Conservation (phyloP, 139 green algal genomes). For the Chlamydomonas schloesseri region DNA sequence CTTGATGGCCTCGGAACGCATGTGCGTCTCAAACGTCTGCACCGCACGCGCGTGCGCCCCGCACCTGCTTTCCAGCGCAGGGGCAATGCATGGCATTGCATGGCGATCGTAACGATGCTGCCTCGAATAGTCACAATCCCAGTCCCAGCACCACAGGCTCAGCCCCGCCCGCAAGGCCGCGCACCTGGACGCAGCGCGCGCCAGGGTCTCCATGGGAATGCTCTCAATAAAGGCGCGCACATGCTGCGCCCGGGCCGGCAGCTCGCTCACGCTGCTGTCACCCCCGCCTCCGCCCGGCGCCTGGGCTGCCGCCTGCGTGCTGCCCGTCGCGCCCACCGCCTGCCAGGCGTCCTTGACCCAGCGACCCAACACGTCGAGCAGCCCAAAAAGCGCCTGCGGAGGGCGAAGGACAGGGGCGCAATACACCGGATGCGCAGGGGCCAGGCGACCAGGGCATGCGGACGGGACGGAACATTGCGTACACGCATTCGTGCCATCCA, state of each 20-base stretch:
- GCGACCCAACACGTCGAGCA: constrained; percentile 86
- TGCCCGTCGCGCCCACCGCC: neutral
- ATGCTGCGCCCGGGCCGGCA: constrained; percentile 28
- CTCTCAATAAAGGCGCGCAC: constrained; percentile 71
- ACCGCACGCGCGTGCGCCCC: constrained; percentile 89
- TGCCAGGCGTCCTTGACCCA: constrained; percentile 68
- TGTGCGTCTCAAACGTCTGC: constrained; percentile 88
- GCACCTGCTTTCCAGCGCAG: no score
- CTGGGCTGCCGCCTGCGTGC: neutral
- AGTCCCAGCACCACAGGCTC: no score
- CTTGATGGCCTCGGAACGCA: constrained; percentile 60
- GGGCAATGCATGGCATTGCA: no score
- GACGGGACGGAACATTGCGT: no score
- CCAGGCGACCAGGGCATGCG: no score
- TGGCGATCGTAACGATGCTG: no score
- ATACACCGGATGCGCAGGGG: no score
- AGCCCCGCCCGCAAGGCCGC: neutral
- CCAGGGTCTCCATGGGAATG: constrained; percentile 74
- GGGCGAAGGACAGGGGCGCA: neutral
- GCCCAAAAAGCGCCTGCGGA: constrained; percentile 83
- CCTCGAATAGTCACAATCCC: no score
- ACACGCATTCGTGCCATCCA: no score
- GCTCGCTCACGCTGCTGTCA: neutral
- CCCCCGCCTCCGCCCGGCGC: neutral
- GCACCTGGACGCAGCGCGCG: constrained; percentile 67